Base-by-base conservation (phyloP, 2,329 filamentous ascomycete genomes). In the Mollisia scopiformis region DNA sequence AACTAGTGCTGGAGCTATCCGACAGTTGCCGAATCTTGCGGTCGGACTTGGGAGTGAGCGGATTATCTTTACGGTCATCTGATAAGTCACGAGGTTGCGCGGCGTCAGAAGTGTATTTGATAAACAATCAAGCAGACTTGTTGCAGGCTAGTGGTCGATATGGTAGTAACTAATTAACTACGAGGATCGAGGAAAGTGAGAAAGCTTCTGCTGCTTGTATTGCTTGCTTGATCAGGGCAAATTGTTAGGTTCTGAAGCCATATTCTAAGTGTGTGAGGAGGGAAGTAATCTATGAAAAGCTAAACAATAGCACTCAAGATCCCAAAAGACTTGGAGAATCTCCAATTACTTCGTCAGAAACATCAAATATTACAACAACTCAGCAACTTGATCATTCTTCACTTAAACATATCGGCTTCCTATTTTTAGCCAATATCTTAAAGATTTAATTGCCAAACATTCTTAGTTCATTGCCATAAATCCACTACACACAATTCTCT, bases 51-150 rank as follows among this genome's bases (percentile, higher is more conserved):
- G 31, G 67, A 66, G n/a, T 31, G 67, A 37, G 62, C 61, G 46
- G 67, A 69, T 25, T 58, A 65, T 43, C 61, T 52, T 3, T 55
- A 59, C 11, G 37, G 41, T 23, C 55, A 67, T 46, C 43, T 67
- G 25, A 69, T 60, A 41, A 67, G 61, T 43, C 67, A 69, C 60
- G 67, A 69, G 54, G 67, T 68, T 55, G 59, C 67, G 23, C 61
- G 67, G 11, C 65, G 55, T 10, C 62, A 59, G 46, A 63, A 61
- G 19, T 69, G 66, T 53, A 39, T 54, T n/a, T 57, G 39, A 23
- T 68, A 62, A 46, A n/a, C 41, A 68, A 68, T 37, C 51, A 65
- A 41, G 61, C 62, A 23, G 67, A 69, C 31, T 52, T 57, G 21
- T 58, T 67, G 21, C 55, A 55, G 30, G 55, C 58, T 8, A 61